Conservation (phyloP, 169 alveolate species). For the Besnoitia besnoiti region DNA sequence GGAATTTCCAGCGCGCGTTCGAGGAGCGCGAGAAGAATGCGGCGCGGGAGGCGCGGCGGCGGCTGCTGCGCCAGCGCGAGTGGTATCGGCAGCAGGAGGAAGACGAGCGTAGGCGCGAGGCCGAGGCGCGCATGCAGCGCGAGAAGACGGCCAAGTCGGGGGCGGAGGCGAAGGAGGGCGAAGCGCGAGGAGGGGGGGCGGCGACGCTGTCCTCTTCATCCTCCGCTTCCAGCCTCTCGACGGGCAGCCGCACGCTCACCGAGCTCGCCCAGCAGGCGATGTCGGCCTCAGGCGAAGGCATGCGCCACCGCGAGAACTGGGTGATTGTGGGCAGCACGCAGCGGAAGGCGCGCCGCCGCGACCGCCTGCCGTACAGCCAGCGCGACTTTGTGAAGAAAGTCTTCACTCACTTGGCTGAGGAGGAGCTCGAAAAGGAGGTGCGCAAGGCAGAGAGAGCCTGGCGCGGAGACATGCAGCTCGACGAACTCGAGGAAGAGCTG, state of each 20-base stretch:
- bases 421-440: not conserved
- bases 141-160: not conserved
- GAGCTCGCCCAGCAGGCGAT: not conserved
- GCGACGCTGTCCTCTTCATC: not conserved
- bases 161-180: not conserved
- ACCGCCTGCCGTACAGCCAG: not conserved
- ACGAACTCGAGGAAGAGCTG: slow-evolving; percentile 11
- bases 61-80: not conserved
- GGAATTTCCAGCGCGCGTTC: slow-evolving; percentile 37
- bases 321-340: slow-evolving; percentile 44
- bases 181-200: slow-evolving; percentile 3
- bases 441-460: slow-evolving; percentile 17
- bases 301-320: slow-evolving; percentile 25
- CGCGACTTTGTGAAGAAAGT: not conserved
- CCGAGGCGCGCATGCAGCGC: not conserved
- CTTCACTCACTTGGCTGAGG: slow-evolving; percentile 3
- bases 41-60: not conserved
- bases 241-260: slow-evolving; percentile 5
- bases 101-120: not conserved
- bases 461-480: slow-evolving; percentile 32
- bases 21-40: not conserved
- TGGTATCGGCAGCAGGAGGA: not conserved
- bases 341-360: not conserved
- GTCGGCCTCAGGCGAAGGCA: not conserved
- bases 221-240: not conserved